Evolutionary conservation across 148 eudicot species (phyloP), one percentile per base, ranked within the genome.

Genomic region (Limonium bicolor): DNA sequence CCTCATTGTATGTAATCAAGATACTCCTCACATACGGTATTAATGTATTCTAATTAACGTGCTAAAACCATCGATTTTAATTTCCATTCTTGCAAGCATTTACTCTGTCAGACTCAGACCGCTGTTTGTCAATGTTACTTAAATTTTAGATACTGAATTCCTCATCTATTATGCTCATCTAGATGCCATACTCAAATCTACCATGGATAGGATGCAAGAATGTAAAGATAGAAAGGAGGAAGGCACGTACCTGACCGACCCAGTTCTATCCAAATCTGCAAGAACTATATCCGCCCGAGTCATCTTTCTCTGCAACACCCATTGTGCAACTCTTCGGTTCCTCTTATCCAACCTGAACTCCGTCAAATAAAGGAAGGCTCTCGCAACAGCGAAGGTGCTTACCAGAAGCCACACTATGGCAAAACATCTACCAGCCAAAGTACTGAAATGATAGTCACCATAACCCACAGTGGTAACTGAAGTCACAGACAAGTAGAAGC

Each of bases 381-480:
- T 59, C 5, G 86, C 80, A 17, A 78, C 77, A 3, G 81, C 81
- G 61, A 74, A 40, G 41, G 81, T 78, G 28, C 80, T 70, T 3
- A 61, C 53, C 19, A 74, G 31, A 2, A 78, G 64, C 86, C 86
- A 78, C 17, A 78, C 11, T 25, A 74, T 50, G 2, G 86, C 86
- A 36, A 73, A 78, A 25, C 64, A 64, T 50, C 86, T 64, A 12
- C 81, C 86, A 5, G 12, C 22, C 5, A 51, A 15, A 21, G 81
- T 74, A 24, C 25, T 50, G 27, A 78, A 78, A 12, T 71, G 60
- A 36, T 67, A 48, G 40, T 78, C 86, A 22, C 86, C 86, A 15
- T 74, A 78, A 13, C 80, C 86, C 0, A 78, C 81, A 0, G 81
- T 78, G 0, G 86, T 78, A 13, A 78, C 86, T 0, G 86, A 78